Evolutionary conservation across 805 yeast species (phyloP).

Genomic region (Tetrapisispora nanseiensis): DNA sequence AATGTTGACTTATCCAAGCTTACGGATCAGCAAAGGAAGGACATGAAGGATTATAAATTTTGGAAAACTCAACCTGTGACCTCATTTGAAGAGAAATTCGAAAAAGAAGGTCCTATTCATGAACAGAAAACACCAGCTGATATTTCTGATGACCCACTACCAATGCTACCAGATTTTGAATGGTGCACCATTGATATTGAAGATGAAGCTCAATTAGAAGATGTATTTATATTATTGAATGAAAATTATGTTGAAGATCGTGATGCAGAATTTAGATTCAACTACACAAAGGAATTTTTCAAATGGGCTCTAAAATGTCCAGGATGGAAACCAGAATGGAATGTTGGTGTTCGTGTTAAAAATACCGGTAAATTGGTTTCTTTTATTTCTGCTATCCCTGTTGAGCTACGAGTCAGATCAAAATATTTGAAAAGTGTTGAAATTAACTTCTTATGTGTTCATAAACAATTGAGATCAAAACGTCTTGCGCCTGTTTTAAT

Average conservation of each 20-base stretch:
- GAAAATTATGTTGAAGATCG: constrained; percentile 92
- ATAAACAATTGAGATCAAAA: constrained; percentile 86
- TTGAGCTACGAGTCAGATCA: constrained; percentile 51
- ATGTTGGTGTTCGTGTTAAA: constrained; percentile 84
- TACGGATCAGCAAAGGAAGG: constrained; percentile 49
- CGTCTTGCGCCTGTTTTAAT: constrained; percentile 90
- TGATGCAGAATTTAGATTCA: constrained; percentile 86
- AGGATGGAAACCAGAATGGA: constrained; percentile 85
- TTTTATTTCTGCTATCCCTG: constrained; percentile 86
- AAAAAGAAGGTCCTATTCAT: constrained; percentile 77
- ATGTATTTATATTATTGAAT: constrained; percentile 68
- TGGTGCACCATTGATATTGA: constrained; percentile 75
- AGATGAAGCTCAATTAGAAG: constrained; percentile 48
- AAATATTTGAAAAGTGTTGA: constrained; percentile 59
- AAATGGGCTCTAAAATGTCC: constrained; percentile 93
- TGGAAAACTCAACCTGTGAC: constrained; percentile 98
- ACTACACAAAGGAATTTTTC: constrained; percentile 72
- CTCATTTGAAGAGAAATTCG: constrained; percentile 55
- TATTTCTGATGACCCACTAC: constrained; percentile 59
- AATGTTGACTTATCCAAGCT: constrained; percentile 37
- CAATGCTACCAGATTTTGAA: constrained; percentile 70
- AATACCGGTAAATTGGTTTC: constrained; percentile 73
- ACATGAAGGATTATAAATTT: constrained; percentile 85
- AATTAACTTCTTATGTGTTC: constrained; percentile 88
- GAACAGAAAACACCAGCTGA: constrained; percentile 55